Percentiles rank a stretch among this genome's conserved stretches.
Conservation (phyloP, 208 protist genomes). For the Phytomonas sp. region DNA sequence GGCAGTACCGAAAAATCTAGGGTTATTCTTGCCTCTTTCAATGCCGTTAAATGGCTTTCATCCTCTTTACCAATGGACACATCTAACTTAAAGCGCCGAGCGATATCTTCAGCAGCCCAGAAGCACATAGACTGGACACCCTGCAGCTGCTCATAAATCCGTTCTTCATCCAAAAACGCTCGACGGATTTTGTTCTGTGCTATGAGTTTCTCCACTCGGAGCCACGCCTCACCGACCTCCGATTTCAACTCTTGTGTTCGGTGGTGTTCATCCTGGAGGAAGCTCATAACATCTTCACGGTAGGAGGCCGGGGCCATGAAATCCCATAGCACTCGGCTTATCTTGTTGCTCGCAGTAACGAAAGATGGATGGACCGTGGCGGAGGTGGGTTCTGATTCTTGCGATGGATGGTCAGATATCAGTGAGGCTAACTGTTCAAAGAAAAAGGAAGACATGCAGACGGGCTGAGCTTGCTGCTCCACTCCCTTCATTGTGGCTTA, state of each 20-base stretch:
- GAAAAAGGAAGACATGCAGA: too few species aligned
- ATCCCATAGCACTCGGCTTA: too few species aligned
- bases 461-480: too few species aligned
- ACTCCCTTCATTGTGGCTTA: too few species aligned
- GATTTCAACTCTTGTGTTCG: constrained; percentile 21
- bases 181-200: constrained; percentile 37
- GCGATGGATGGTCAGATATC: too few species aligned
- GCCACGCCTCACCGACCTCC: constrained; percentile 37
- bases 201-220: constrained; percentile 39
- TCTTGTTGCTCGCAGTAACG: too few species aligned
- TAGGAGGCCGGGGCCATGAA: constrained; percentile 35
- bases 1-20: constrained; percentile 28
- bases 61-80: constrained; percentile 10
- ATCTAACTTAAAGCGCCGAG: constrained; percentile 35
- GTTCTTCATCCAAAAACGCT: too few species aligned
- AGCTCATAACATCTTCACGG: constrained; percentile 4
- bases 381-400: too few species aligned
- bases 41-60: background rate
- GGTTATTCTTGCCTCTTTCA: constrained; percentile 11
- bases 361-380: too few species aligned
- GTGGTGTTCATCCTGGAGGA: constrained; percentile 18
- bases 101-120: constrained; percentile 45
- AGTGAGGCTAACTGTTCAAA: too few species aligned
- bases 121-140: too few species aligned
- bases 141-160: too few species aligned